Conservation (phyloP, 257 asterid species). For the Solanum peruvianum region DNA sequence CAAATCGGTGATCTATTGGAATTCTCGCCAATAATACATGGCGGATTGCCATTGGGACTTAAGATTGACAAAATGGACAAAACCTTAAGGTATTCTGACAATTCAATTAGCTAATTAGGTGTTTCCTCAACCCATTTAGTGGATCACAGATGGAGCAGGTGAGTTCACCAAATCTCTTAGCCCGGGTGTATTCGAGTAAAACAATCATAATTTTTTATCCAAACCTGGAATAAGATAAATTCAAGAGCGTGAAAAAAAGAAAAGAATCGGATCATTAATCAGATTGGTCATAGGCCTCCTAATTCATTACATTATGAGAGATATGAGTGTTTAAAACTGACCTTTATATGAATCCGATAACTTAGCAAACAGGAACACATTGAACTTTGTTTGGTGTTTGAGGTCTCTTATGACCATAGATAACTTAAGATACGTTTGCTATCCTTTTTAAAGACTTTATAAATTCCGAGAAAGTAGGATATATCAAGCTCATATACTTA, state of each 20-base stretch:
- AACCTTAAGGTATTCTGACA: background rate
- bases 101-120: background rate
- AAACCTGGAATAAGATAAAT: background rate
- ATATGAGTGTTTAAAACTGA: no score
- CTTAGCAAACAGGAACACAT: no score
- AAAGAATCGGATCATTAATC: background rate
- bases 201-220: background rate
- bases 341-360: background rate
- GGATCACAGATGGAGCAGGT: background rate
- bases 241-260: background rate
- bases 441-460: no score
- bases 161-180: background rate
- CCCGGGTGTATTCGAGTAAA: background rate
- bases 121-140: background rate
- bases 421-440: no score
- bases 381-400: no score
- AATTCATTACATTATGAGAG: background rate
- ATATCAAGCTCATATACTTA: no score
- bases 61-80: background rate
- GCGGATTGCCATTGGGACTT: background rate
- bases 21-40: no score
- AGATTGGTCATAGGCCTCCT: background rate
- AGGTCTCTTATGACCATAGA: no score
- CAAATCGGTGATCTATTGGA: no score
- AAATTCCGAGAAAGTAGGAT: no score